Evolutionary conservation across 768 basidiomycete species (phyloP).

Genomic region (Boletus eberwhitei): DNA sequence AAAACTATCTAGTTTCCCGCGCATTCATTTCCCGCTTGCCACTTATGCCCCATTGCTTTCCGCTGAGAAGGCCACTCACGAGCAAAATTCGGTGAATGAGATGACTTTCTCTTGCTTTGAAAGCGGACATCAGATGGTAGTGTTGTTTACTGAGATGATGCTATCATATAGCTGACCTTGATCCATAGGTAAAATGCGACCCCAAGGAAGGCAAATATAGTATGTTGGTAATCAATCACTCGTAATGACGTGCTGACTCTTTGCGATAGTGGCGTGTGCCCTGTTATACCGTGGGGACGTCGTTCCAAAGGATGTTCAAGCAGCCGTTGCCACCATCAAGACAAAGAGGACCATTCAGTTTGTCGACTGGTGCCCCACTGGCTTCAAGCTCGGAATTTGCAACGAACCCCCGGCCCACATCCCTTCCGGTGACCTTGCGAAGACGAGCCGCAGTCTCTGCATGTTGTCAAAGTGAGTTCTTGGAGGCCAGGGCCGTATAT

Average conservation of each 20-base stretch:
- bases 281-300: slow-evolving; percentile 94
- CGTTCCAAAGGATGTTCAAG: slow-evolving; percentile 93
- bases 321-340: slow-evolving; percentile 91
- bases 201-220: slow-evolving; percentile 99
- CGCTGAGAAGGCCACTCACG: slow-evolving; percentile 92
- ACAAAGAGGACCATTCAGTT: slow-evolving; percentile 98
- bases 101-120: slow-evolving; percentile 99
- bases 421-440: slow-evolving; percentile 93
- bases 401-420: slow-evolving; percentile 92
- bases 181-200: slow-evolving; percentile 69
- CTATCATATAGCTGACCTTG: not conserved
- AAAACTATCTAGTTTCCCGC: slow-evolving; percentile 68
- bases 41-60: slow-evolving; percentile 95
- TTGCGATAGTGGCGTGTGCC: slow-evolving; percentile 75
- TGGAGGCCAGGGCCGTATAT: not conserved
- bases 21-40: slow-evolving; percentile 97
- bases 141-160: not conserved
- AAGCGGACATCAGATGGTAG: slow-evolving; percentile 91
- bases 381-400: slow-evolving; percentile 98
- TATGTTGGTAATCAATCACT: slow-evolving; percentile 36
- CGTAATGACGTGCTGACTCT: slow-evolving; percentile 11
- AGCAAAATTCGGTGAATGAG: slow-evolving; percentile 95
- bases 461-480: slow-evolving; percentile 83
- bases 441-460: slow-evolving; percentile 90
- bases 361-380: slow-evolving; percentile 98